phyloP scores from a whole-genome alignment of 768 basidiomycete genomes.

The Amyloporia xantha region DNA sequence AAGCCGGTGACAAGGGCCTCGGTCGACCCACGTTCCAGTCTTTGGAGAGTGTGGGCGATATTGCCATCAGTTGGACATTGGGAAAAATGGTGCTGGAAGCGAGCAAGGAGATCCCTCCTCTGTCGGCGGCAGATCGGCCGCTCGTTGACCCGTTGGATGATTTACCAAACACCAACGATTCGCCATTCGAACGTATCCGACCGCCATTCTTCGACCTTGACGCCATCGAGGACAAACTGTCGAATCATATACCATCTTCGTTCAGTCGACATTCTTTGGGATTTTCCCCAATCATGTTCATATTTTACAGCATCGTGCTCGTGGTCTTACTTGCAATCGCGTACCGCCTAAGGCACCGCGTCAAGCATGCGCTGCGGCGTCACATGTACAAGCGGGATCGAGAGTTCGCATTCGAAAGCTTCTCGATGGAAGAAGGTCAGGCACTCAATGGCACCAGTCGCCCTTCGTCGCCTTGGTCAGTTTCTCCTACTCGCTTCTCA shows the following conservation, averaged over 20 bases:
- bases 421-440: constrained; percentile 28
- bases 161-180: constrained; percentile 42
- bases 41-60: constrained; percentile 84
- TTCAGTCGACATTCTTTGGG: constrained; percentile 61
- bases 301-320: constrained; percentile 46
- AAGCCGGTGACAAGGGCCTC: constrained; percentile 80
- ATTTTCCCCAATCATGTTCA: constrained; percentile 60
- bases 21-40: constrained; percentile 85
- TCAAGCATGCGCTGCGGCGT: constrained; percentile 38
- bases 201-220: constrained; percentile 55
- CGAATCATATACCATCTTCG: constrained; percentile 59
- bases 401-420: constrained; percentile 18
- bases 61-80: constrained; percentile 95
- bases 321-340: constrained; percentile 31
- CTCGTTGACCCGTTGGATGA: constrained; percentile 72
- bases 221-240: constrained; percentile 55
- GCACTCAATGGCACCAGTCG: constrained; percentile 12
- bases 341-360: constrained; percentile 52
- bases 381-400: constrained; percentile 26
- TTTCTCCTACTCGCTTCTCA: constrained; percentile 41
- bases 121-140: constrained; percentile 41
- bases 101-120: constrained; percentile 69
- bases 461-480: constrained; percentile 31
- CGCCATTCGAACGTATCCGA: constrained; percentile 57
- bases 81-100: constrained; percentile 99